Percentiles rank a stretch among this genome's conserved stretches.
These are phyloP conservation scores for Neofusicoccum sp. DNA, from an alignment of 2,329 filamentous ascomycete species.

Conservation along the genomic window DNA sequence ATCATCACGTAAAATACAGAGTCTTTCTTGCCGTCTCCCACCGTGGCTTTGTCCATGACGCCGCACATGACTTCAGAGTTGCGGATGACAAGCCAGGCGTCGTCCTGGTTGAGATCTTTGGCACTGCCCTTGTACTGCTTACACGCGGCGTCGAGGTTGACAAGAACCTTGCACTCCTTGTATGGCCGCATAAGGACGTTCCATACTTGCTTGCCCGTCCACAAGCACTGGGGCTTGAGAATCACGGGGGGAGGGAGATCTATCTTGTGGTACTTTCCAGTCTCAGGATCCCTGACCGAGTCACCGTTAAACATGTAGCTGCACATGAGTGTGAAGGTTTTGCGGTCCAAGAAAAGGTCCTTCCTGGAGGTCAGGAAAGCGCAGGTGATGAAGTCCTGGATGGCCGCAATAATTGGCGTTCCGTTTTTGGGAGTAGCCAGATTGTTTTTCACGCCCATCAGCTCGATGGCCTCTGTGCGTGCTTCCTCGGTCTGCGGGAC, in stretches of 20 bases:
- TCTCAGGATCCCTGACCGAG: conserved; percentile 46
- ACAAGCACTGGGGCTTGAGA: conserved; percentile 78
- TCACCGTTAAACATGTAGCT: conserved; percentile 88
- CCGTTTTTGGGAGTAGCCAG: conserved; percentile 94
- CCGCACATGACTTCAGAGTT: conserved; percentile 98
- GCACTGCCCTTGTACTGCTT: conserved; percentile 73
- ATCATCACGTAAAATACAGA: conserved; percentile 97
- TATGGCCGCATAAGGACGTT: conserved; percentile 89
- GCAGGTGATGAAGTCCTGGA: conserved; percentile 97
- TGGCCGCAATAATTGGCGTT: conserved; percentile 97
- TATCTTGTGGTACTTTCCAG: conserved; percentile 58
- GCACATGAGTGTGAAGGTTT: conserved; percentile 84
- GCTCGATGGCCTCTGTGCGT: conserved; percentile 85
- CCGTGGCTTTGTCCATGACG: conserved; percentile 94
- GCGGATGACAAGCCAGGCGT: conserved; percentile 87
- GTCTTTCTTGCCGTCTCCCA: conserved; percentile 97
- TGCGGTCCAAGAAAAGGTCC: conserved; percentile 86
- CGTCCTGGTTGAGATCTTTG: conserved; percentile 71
- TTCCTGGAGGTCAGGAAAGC: conserved; percentile 89
- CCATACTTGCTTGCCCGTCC: conserved; percentile 98
- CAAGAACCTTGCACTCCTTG: conserved; percentile 72
- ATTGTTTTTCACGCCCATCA: conserved; percentile 99
- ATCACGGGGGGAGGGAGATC: conserved; percentile 86
- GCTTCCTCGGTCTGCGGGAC: conserved; percentile 98
- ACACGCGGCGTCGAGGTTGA: conserved; percentile 93